Base-by-base conservation (phyloP, 352 stramenopile species). In the Plasmopara muralis region DNA sequence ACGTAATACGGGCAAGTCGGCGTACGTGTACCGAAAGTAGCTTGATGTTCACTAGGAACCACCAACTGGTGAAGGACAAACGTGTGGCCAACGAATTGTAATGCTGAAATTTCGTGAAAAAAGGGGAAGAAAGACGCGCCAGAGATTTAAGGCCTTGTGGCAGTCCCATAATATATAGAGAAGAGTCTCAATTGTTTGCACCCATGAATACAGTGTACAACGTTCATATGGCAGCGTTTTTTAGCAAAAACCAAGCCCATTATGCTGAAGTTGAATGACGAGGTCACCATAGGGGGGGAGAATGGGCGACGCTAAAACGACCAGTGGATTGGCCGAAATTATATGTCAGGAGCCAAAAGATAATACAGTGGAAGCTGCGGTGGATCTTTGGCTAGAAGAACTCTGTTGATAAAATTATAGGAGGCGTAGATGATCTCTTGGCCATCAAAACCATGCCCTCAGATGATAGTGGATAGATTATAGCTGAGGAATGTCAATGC, bases 1-100 rank as follows among this genome's bases (percentile, higher is more conserved):
- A 57, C n/a, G 7, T 51, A 51, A 37, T 51, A 52, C 14, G 47
- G 42, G 10, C 33, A 9, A 39, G 41, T 14, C 12, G 42, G 51
- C 4, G 31, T 10, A 4, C 1, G 33, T 4, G 33, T 14, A 14
- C 9, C 33, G 4, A 38, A 38, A 25, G 20, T 25, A 25, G 20
- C 20, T 25, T 25, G 20, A 25, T 25, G 20, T 25, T 25, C 3
- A 25, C 20, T 25, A 25, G 20, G 20, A 25, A 25, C 5, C 5
- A 25, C 20, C 9, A 25, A 25, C 20, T 25, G 20, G 20, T 25
- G 20, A 25, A 25, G 20, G 20, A 25, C 20, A 25, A 25, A 25
- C 20, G 20, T 25, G 20, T 25, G 20, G 20, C 20, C 20, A 25
- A 25, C 20, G 20, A 25, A 25, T 25, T 25, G 20, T 25, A 25